Evolutionary conservation across 495 filamentous ascomycete species (phyloP).

Genomic region (Lophiotrema nucula): DNA sequence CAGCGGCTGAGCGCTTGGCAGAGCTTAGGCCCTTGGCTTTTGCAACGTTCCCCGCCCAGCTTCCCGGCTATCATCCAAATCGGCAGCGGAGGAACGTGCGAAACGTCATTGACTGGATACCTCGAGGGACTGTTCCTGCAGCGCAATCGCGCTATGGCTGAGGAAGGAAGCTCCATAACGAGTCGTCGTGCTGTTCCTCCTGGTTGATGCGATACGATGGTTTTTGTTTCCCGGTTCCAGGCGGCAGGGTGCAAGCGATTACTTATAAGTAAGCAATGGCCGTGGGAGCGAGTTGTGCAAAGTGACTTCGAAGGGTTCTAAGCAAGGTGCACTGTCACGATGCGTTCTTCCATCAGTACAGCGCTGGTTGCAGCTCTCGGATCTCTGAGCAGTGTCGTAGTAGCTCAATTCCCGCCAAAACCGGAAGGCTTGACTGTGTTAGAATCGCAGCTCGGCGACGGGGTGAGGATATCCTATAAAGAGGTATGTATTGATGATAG

Average conservation of each 20-base stretch:
- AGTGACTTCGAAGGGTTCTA: not conserved
- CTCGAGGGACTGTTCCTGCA: not conserved
- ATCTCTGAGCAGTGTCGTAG: slow-evolving; percentile 22
- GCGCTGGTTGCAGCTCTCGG: slow-evolving; percentile 12
- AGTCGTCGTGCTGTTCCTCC: not conserved
- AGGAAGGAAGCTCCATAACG: not conserved
- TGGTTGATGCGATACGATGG: too few relatives aligned
- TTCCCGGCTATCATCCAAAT: not conserved
- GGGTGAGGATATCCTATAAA: slow-evolving; percentile 64
- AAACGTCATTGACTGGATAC: not conserved
- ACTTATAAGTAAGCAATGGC: too few relatives aligned
- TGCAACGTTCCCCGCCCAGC: slow-evolving; percentile 3
- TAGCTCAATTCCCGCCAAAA: slow-evolving; percentile 56
- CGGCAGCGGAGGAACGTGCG: not conserved
- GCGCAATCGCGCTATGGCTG: not conserved
- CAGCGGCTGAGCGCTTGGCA: too few relatives aligned
- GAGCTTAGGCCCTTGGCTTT: too few relatives aligned
- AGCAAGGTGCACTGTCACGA: not conserved
- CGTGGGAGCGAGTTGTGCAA: not conserved
- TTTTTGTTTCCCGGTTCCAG: too few relatives aligned
- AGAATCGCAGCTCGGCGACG: slow-evolving; percentile 57
- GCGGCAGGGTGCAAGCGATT: too few relatives aligned
- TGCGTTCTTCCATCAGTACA: not conserved
- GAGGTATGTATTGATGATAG: slow-evolving; percentile 54
- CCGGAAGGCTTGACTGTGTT: slow-evolving; percentile 55